phyloP scores from a whole-genome alignment of 306 rosid species.

The Ochetophila trinervis region DNA sequence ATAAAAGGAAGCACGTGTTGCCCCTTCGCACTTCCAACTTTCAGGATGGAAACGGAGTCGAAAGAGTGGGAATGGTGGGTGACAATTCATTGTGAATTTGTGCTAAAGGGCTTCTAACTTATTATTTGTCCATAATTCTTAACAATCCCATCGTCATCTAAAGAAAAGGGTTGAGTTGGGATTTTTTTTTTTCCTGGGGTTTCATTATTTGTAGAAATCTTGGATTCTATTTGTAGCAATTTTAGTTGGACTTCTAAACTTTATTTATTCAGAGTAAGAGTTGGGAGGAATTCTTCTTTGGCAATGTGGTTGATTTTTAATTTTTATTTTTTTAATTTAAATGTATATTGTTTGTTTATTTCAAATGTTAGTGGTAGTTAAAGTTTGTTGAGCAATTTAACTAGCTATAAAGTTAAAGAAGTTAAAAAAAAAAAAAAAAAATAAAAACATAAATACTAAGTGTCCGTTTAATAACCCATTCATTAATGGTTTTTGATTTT shows the following conservation, averaged over 20 bases:
- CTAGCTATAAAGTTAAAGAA: too few species aligned
- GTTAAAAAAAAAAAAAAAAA: too few species aligned
- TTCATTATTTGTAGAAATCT: slow-evolving; percentile 69
- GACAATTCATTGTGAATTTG: slow-evolving; percentile 33
- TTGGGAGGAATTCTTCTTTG: too few species aligned
- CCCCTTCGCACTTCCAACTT: slow-evolving; percentile 24
- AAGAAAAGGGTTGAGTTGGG: slow-evolving; percentile 63
- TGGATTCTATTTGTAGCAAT: slow-evolving; percentile 38
- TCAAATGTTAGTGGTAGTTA: too few species aligned
- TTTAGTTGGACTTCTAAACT: slow-evolving; percentile 32
- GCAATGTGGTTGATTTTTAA: too few species aligned
- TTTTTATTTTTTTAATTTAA: too few species aligned
- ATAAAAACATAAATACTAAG: too few species aligned
- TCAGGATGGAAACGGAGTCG: slow-evolving; percentile 41
- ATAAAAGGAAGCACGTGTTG: slow-evolving; percentile 20
- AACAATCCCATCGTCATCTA: slow-evolving; percentile 68
- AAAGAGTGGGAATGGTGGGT: slow-evolving; percentile 34
- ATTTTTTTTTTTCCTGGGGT: slow-evolving; percentile 57
- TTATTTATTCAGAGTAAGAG: slow-evolving; percentile 10
- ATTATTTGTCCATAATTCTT: slow-evolving; percentile 28
- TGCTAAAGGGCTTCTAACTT: slow-evolving; percentile 23
- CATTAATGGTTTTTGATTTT: too few species aligned
- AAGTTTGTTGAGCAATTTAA: too few species aligned
- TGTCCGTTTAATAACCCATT: too few species aligned
- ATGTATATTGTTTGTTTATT: too few species aligned